Evolutionary conservation across 2,329 filamentous ascomycete species (phyloP).

Genomic region (Colletotrichum sp.): DNA sequence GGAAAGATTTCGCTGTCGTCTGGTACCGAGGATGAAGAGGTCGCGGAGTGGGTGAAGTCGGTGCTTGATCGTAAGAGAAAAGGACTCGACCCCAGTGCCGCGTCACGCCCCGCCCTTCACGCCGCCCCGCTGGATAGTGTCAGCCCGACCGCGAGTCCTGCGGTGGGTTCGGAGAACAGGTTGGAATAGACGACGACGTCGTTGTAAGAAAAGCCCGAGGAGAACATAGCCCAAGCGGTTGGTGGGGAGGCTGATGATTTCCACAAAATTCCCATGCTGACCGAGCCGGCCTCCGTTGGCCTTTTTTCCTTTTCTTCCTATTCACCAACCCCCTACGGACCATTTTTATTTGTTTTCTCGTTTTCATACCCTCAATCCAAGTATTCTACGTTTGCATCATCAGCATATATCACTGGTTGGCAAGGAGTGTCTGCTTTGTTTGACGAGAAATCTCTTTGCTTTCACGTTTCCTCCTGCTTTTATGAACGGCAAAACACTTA

Average conservation of each 20-base stretch:
- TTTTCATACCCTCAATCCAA: slow-evolving; percentile 21
- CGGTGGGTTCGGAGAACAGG: background rate
- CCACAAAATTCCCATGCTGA: slow-evolving; percentile 2
- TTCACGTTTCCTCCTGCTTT: background rate
- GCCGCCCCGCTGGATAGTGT: slow-evolving; percentile 83
- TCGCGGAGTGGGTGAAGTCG: slow-evolving; percentile 81
- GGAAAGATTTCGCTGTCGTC: slow-evolving; percentile 47
- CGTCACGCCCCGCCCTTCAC: slow-evolving; percentile 81
- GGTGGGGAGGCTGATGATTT: background rate
- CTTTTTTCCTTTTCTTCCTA: background rate
- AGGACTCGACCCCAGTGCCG: slow-evolving; percentile 53
- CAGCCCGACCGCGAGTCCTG: slow-evolving; percentile 54
- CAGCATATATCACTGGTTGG: slow-evolving; percentile 11
- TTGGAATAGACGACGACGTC: background rate
- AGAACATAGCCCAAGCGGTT: slow-evolving; percentile 17
- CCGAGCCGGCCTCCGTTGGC: slow-evolving; percentile 21
- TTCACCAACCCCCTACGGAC: background rate
- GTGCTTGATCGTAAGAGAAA: slow-evolving; percentile 72
- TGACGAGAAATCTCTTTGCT: background rate
- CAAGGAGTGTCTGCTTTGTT: background rate
- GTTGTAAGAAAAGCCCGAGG: background rate
- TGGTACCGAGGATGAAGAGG: slow-evolving; percentile 72
- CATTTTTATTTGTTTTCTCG: slow-evolving; percentile 13
- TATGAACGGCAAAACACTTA: background rate
- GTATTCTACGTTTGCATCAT: slow-evolving; percentile 20